These are phyloP conservation scores for Boletus coccyginus DNA, from an alignment of 768 basidiomycete species.

Conservation along the genomic window DNA sequence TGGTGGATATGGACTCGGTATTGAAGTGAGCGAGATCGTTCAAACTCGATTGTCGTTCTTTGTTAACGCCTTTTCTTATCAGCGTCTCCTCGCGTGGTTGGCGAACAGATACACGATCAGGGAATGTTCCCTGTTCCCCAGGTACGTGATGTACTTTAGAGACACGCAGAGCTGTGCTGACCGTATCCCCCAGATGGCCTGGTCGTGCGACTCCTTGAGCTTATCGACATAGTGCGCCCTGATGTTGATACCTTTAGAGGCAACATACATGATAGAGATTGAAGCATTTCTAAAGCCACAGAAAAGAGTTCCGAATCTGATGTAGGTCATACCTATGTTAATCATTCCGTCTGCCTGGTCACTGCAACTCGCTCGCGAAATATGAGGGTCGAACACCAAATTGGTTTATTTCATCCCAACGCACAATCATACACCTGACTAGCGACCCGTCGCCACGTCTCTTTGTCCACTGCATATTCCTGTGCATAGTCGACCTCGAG, in stretches of 20 bases:
- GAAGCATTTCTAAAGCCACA: too few relatives aligned
- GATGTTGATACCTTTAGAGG: too few relatives aligned
- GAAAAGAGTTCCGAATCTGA: neutral
- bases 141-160: conserved; percentile 37
- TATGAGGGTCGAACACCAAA: neutral
- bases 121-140: conserved; percentile 91
- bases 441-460: conserved; percentile 28
- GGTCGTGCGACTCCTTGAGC: conserved; percentile 77
- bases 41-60: neutral
- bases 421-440: conserved; percentile 41
- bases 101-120: conserved; percentile 88
- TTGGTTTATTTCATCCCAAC: conserved; percentile 38
- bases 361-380: neutral
- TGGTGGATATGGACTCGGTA: conserved; percentile 96
- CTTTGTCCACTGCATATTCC: conserved; percentile 51
- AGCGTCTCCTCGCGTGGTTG: conserved; percentile 97
- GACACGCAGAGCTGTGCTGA: conserved; percentile 6
- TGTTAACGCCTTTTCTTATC: neutral
- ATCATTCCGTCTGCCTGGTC: neutral
- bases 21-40: conserved; percentile 58
- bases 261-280: too few relatives aligned
- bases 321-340: neutral
- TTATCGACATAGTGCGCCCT: neutral
- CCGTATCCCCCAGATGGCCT: conserved; percentile 62
- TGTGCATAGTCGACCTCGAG: conserved; percentile 89